A percentile compares a stretch with the other conserved stretches of the same genome.
These are phyloP conservation scores for Tuctoria greenei DNA, from an alignment of 176 grass and related monocot genomes.

Conservation along the genomic window DNA sequence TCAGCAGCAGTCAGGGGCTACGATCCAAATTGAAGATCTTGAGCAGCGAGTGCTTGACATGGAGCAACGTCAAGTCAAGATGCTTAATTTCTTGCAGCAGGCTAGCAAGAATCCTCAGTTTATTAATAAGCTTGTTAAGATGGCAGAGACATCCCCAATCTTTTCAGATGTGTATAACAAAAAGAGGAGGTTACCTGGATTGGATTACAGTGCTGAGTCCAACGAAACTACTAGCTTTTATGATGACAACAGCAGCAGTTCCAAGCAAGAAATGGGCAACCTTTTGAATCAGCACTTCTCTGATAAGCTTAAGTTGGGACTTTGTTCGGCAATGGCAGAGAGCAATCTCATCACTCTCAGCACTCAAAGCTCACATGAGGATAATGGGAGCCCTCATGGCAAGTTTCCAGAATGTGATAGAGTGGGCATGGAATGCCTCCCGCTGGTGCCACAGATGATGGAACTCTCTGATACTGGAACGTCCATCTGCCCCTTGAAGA, in stretches of 20 bases:
- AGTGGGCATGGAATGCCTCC: conserved; percentile 43
- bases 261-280: conserved; percentile 60
- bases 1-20: conserved; percentile 64
- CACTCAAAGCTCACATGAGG: conserved; percentile 65
- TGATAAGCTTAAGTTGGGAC: conserved; percentile 81
- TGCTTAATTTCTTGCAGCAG: conserved; percentile 78
- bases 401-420: conserved; percentile 45
- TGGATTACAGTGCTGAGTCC: conserved; percentile 45
- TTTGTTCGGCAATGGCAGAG: conserved; percentile 58
- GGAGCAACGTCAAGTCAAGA: conserved; percentile 79
- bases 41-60: conserved; percentile 65
- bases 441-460: conserved; percentile 38
- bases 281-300: conserved; percentile 62
- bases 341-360: conserved; percentile 43
- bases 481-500: conserved; percentile 58
- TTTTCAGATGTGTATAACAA: conserved; percentile 56
- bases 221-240: conserved; percentile 60
- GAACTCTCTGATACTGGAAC: conserved; percentile 56
- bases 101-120: conserved; percentile 70
- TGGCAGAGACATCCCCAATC: conserved; percentile 52
- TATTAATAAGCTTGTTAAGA: conserved; percentile 84
- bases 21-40: conserved; percentile 73
- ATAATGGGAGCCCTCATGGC: conserved; percentile 45
- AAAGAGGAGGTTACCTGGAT: conserved; percentile 69
- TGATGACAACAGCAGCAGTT: conserved; percentile 73